Percentiles rank a stretch among this genome's conserved stretches.
These are phyloP conservation scores for Chamaecyparis obtusa DNA, from an alignment of 75 land plant genomes.

Conservation along the genomic window DNA sequence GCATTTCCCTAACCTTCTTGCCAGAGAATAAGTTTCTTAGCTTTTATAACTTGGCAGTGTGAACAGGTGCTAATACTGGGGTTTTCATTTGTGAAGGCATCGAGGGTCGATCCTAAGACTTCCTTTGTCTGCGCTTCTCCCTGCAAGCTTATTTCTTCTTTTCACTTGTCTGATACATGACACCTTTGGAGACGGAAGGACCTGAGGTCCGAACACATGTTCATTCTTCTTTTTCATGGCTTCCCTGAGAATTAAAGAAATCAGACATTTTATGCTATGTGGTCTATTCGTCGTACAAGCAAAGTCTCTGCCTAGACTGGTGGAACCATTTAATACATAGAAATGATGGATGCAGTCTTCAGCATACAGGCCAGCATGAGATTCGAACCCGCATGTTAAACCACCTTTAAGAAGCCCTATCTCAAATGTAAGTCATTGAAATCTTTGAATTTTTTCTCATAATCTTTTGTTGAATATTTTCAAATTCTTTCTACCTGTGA, in stretches of 20 bases:
- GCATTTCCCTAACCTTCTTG: background rate
- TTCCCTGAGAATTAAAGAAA: conserved; percentile 40
- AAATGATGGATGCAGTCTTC: background rate
- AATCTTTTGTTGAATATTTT: too few species aligned
- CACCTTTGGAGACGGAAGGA: conserved; percentile 57
- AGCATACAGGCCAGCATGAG: background rate
- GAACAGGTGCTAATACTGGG: background rate
- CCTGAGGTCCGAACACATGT: conserved; percentile 16
- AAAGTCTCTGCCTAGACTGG: background rate
- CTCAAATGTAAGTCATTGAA: too few species aligned
- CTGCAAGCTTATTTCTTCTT: conserved; percentile 20
- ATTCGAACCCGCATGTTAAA: background rate
- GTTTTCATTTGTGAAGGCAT: background rate
- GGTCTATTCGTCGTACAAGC: background rate
- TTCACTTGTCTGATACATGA: conserved; percentile 62
- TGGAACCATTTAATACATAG: background rate
- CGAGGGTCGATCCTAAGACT: background rate
- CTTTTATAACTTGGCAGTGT: background rate
- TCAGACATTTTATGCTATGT: background rate
- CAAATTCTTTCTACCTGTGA: too few species aligned
- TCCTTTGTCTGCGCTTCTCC: background rate
- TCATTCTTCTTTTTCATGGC: conserved; percentile 13
- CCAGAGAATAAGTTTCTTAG: background rate
- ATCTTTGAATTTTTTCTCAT: too few species aligned
- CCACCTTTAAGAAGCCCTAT: background rate